A percentile compares a stretch with the other conserved stretches of the same genome.
These are phyloP conservation scores for Conticribra guillardii DNA, from an alignment of 108 stramenopile species.

Conservation along the genomic window DNA sequence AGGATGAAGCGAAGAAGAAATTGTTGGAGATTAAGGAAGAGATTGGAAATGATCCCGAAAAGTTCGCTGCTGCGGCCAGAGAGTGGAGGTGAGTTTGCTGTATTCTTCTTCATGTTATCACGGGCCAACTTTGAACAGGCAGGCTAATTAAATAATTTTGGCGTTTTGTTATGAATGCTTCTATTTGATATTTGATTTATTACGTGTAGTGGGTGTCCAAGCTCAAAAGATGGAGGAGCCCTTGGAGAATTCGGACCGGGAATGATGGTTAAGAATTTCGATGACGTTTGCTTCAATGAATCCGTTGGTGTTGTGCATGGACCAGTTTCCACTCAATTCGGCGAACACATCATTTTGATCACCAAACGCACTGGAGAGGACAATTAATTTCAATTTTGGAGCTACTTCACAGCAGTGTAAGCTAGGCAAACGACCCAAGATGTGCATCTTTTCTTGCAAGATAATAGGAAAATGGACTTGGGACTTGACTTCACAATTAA, in stretches of 20 bases:
- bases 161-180: too few species aligned
- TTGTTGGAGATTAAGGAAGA: constrained; percentile 47
- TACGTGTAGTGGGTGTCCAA: constrained; percentile 48
- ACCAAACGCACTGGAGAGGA: constrained; percentile 53
- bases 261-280: constrained; percentile 75
- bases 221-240: constrained; percentile 49
- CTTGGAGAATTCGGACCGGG: constrained; percentile 72
- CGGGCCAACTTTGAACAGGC: too few species aligned
- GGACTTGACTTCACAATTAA: too few species aligned
- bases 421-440: too few species aligned
- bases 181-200: too few species aligned
- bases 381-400: too few species aligned
- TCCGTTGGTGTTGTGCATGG: constrained; percentile 66
- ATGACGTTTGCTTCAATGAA: constrained; percentile 61
- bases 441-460: too few species aligned
- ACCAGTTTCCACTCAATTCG: constrained; percentile 70
- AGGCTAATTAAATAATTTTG: too few species aligned
- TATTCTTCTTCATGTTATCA: background rate
- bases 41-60: constrained; percentile 47
- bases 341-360: constrained; percentile 64
- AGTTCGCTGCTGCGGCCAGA: constrained; percentile 59
- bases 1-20: constrained; percentile 46
- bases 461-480: too few species aligned
- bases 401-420: too few species aligned
- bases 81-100: constrained; percentile 30